Base-by-base conservation (phyloP, 2,329 filamentous ascomycete genomes). In the Coleophoma crateriformis region DNA sequence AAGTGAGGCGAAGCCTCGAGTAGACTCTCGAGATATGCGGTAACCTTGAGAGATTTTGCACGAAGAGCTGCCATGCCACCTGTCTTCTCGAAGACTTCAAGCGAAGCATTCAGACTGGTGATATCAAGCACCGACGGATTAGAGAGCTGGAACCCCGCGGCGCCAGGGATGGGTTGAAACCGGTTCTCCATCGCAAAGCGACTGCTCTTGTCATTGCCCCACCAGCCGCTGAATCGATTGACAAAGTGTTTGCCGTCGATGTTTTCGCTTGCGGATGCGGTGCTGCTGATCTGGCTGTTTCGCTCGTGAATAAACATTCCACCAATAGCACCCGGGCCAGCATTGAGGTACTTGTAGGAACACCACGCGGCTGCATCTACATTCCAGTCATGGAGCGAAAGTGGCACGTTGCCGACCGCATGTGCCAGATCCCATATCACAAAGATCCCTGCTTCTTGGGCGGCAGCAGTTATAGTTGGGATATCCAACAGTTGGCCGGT, bases 361-460 rank as follows among this genome's bases (percentile, higher is more conserved):
- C 88, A 92, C 88, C 88, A 92, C 8, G 76, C 85, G 5, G 88
- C 87, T 1, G 72, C 90, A 63, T 92, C 88, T 38, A 90, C 87
- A 48, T 85, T 76, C 87, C 87, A 91, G 58, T 87, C 82, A 62
- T 90, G 85, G 8, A 92, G 74, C 47, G 77, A 69, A 17, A 91
- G 67, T 1, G 84, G 81, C 1, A 91, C 85, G 60, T 92, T 92
- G 15, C 88, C 88, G 14, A 78, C 84, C 3, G 87, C 87, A 64
- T 92, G 88, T 0, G 88, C 88, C 42, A 90, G 81, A 63, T 92
- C 88, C 87, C 87, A 92, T 45, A 88, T 85, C 35, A 90, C 79
- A 32, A 81, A 71, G 45, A 92, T 83, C 47, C 78, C 82, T 53
- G 79, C 75, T 11, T 75, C 71, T 53, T 83, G 86, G 1, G 87